Conservation (phyloP, 75 land plant species). For the Chamaecyparis obtusa region DNA sequence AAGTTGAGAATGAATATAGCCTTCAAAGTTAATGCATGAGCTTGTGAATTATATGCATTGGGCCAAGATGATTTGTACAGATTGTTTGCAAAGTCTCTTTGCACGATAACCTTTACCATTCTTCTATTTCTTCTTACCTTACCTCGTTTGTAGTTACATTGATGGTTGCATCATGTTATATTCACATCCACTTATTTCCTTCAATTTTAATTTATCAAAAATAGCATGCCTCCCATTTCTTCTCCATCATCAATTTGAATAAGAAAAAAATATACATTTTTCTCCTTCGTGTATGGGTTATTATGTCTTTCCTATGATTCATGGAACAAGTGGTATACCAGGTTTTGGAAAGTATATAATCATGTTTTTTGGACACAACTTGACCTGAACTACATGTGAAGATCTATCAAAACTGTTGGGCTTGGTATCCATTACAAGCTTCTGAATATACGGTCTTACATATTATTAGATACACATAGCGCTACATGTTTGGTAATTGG, state of each 20-base stretch:
- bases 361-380: not conserved
- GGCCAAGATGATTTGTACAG: not conserved
- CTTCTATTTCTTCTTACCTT: not conserved
- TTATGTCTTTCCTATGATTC: not conserved
- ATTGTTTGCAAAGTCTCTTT: not conserved
- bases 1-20: not conserved
- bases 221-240: not conserved
- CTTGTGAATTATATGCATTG: not conserved
- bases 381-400: not conserved
- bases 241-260: not conserved
- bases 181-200: too few relatives aligned
- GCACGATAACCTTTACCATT: not conserved
- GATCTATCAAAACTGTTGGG: not conserved
- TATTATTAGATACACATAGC: not conserved
- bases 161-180: not conserved
- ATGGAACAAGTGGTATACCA: not conserved
- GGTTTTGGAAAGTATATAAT: not conserved
- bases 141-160: not conserved
- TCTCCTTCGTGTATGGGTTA: not conserved
- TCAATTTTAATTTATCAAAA: too few relatives aligned
- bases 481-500: not conserved
- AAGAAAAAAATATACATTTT: too few relatives aligned
- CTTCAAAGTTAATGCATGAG: not conserved
- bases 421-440: not conserved
- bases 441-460: not conserved